Percentiles rank a stretch among this genome's conserved stretches.
Conservation (phyloP, 2,329 filamentous ascomycete genomes). For the Cercospora zeina region DNA sequence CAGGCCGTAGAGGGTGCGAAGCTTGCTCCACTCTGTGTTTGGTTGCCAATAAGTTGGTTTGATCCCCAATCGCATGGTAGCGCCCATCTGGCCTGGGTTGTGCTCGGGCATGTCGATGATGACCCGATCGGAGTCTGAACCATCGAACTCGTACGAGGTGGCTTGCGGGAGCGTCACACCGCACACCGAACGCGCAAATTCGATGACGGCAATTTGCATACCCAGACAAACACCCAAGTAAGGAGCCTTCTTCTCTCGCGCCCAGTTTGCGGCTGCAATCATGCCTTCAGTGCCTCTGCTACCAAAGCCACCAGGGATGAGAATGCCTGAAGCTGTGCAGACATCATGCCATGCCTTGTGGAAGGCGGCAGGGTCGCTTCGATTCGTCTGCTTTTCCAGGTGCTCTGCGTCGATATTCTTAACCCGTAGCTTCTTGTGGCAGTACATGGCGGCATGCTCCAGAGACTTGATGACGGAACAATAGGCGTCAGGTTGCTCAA, state of each 20-base stretch:
- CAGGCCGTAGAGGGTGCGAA: slow-evolving; percentile 71
- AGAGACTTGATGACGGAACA: slow-evolving; percentile 80
- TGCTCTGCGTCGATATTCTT: slow-evolving; percentile 83
- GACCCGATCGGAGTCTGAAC: slow-evolving; percentile 63
- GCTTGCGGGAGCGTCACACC: slow-evolving; percentile 57
- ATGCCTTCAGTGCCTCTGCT: slow-evolving; percentile 82
- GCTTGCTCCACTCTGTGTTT: slow-evolving; percentile 73
- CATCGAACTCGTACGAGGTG: slow-evolving; percentile 59
- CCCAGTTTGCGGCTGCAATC: slow-evolving; percentile 84
- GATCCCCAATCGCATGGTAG: slow-evolving; percentile 81
- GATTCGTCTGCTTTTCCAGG: slow-evolving; percentile 67
- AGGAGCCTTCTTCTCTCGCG: slow-evolving; percentile 74
- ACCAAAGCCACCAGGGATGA: slow-evolving; percentile 79
- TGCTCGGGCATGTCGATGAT: slow-evolving; percentile 94
- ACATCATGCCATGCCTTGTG: slow-evolving; percentile 79
- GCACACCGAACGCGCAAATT: slow-evolving; percentile 77
- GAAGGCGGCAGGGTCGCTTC: slow-evolving; percentile 67
- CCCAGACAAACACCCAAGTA: slow-evolving; percentile 90
- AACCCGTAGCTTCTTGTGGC: slow-evolving; percentile 74
- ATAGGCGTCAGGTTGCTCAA: slow-evolving; percentile 80
- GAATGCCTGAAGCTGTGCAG: slow-evolving; percentile 67
- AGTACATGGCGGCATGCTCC: slow-evolving; percentile 89
- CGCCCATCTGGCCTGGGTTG: slow-evolving; percentile 72
- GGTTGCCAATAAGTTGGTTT: slow-evolving; percentile 73
- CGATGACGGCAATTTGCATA: slow-evolving; percentile 90